A percentile compares a stretch with the other conserved stretches of the same genome.
Conservation (phyloP, 2,329 filamentous ascomycete species). For the Monilinia aucupariae region DNA sequence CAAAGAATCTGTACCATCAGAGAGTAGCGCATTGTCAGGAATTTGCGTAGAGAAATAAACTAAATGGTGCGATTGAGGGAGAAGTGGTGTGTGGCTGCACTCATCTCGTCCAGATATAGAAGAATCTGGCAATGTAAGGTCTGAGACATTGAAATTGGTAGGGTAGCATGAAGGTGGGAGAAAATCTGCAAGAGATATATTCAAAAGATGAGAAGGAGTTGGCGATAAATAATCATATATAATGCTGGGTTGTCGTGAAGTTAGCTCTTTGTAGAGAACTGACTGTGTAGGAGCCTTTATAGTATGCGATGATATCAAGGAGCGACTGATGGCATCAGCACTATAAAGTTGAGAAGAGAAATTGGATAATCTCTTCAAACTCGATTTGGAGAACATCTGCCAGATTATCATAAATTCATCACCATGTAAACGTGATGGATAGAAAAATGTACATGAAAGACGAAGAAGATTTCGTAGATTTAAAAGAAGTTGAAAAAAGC, state of each 20-base stretch:
- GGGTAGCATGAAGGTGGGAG: slow-evolving; percentile 39
- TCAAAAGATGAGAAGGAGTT: slow-evolving; percentile 60
- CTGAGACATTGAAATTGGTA: slow-evolving; percentile 19
- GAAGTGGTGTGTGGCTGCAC: background rate
- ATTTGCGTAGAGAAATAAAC: slow-evolving; percentile 78
- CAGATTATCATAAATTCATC: slow-evolving; percentile 2
- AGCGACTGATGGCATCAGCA: slow-evolving; percentile 2
- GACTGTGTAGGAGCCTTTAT: slow-evolving; percentile 18
- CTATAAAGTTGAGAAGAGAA: slow-evolving; percentile 7
- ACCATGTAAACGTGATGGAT: background rate
- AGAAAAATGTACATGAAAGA: background rate
- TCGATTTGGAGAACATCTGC: background rate
- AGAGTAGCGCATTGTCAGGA: slow-evolving; percentile 55
- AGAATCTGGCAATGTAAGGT: slow-evolving; percentile 22
- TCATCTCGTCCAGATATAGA: background rate
- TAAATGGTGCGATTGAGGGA: slow-evolving; percentile 68
- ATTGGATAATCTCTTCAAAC: slow-evolving; percentile 19
- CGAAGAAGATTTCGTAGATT: background rate
- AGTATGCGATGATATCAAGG: slow-evolving; percentile 1
- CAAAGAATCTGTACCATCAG: slow-evolving; percentile 78
- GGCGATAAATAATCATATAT: slow-evolving; percentile 51
- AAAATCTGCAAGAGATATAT: slow-evolving; percentile 54
- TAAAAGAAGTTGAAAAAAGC: background rate
- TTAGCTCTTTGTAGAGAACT: slow-evolving; percentile 24
- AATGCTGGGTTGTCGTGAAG: slow-evolving; percentile 23